Evolutionary conservation across 2,329 filamentous ascomycete genomes (phyloP), one percentile per base, ranked within the genome.

Genomic region (Eutypella sp.): DNA sequence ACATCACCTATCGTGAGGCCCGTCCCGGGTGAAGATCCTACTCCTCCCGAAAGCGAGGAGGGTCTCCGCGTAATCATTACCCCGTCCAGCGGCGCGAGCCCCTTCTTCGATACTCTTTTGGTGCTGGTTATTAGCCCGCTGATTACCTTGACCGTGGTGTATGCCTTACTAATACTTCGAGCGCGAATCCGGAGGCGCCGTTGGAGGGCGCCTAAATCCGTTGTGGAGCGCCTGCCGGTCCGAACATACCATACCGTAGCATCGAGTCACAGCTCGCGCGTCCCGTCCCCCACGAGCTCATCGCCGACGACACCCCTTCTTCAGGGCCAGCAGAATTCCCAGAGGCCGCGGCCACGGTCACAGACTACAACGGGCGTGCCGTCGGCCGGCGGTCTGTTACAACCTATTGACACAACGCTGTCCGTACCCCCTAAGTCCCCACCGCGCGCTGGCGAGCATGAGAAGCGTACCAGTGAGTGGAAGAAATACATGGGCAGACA

Each of bases 11-110:
- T 51, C n/a, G 51, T 53, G 20, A 60, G 51, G 39, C 52, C 58
- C 11, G 41, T 39, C 24, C 51, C 46, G 15, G 51, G 60, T 16
- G 57, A 59, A 39, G 60, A 27, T 4, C 50, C 50, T 18, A 51
- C 69, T 23, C 65, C 64, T 11, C 52, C 51, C 15, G 68, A 74
- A 31, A 71, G 74, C 11, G 84, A 84, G 52, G 84, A 93, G 57
- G 92, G 90, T 2, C 78, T 99, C 4, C 97, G 90, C 90, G 89
- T 99, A n/a, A 96, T 93, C 7, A 81, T 99, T 45, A 93, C 89
- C 1, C 93, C 91, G 1, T 91, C 90, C 0, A 92, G 82, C 66
- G 92, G 89, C 52, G 86, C 87, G 5, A 95, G 86, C 56, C 91
- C 93, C 0, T 96, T 99, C 70, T 91, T 97, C 56, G 93, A 99